phyloP scores from a whole-genome alignment of 2,329 filamentous ascomycete genomes.

The Remersonia thermophila region DNA sequence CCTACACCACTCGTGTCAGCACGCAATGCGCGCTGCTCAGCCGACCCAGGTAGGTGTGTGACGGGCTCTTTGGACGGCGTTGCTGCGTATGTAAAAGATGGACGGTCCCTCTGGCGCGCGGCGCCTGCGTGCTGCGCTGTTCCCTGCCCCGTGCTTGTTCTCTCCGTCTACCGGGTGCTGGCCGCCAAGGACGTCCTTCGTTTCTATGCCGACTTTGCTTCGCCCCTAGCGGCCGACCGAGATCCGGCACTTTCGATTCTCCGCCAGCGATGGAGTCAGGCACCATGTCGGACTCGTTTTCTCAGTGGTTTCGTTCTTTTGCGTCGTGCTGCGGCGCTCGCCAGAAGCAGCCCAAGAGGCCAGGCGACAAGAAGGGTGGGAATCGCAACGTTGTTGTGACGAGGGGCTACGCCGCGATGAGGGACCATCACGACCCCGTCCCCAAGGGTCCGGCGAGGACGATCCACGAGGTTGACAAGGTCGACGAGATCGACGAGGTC shows the following conservation, averaged over 20 bases:
- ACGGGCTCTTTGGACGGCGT: constrained; percentile 3
- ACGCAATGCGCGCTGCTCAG: too few relatives aligned
- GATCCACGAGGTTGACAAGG: too few relatives aligned
- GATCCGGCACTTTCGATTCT: constrained; percentile 18
- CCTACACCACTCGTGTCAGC: constrained; percentile 12
- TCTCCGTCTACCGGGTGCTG: constrained; percentile 16
- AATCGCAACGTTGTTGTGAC: too few relatives aligned
- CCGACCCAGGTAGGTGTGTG: constrained; percentile 5
- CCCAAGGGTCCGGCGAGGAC: too few relatives aligned
- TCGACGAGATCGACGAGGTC: too few relatives aligned
- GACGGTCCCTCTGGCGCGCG: constrained; percentile 6
- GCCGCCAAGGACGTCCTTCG: constrained; percentile 17
- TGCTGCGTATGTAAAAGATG: constrained; percentile 12
- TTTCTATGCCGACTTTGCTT: constrained; percentile 14
- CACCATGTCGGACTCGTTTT: constrained; percentile 29
- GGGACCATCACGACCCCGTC: too few relatives aligned
- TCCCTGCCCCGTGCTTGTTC: constrained; percentile 5
- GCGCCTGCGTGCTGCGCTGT: constrained; percentile 3
- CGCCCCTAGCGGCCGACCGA: constrained; percentile 13
- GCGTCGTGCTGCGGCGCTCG: constrained; percentile 34
- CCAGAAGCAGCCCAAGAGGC: constrained; percentile 27
- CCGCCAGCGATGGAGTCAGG: constrained; percentile 1
- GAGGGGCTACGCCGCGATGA: too few relatives aligned
- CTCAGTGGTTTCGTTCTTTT: constrained; percentile 36
- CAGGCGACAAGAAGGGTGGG: too few relatives aligned